Percentiles rank a stretch among this genome's conserved stretches.
Conservation (phyloP, 2,329 filamentous ascomycete species). For the Hypoxylon sp. region DNA sequence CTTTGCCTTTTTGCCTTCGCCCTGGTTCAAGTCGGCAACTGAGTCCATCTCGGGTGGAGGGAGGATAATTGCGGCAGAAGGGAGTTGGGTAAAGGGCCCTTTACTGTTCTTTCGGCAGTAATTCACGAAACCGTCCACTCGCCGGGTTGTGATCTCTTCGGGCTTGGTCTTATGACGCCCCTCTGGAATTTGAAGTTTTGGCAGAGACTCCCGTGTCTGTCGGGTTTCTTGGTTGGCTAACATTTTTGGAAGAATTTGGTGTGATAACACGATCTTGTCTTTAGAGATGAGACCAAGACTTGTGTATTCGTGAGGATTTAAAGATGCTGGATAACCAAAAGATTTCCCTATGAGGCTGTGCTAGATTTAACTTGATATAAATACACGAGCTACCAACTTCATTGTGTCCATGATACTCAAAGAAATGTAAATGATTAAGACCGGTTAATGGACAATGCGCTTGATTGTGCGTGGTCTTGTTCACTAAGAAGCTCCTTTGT, state of each 20-base stretch:
- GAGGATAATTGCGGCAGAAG: background rate
- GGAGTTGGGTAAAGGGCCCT: constrained; percentile 24
- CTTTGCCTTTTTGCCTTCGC: background rate
- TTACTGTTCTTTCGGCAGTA: constrained; percentile 26
- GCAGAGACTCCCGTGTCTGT: constrained; percentile 32
- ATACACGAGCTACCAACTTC: constrained; percentile 3
- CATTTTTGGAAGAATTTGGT: constrained; percentile 12
- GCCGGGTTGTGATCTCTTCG: constrained; percentile 37
- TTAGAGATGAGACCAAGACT: background rate
- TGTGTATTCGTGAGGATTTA: background rate
- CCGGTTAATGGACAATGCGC: background rate
- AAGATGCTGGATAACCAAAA: background rate
- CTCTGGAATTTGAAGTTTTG: constrained; percentile 24
- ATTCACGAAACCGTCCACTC: constrained; percentile 21
- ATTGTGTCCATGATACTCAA: constrained; percentile 12
- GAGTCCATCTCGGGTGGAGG: background rate
- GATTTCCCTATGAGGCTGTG: background rate
- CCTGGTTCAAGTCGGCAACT: background rate
- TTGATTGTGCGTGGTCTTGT: background rate
- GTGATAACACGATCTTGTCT: background rate
- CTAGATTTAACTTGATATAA: background rate
- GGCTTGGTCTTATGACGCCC: constrained; percentile 3
- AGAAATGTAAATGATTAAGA: background rate
- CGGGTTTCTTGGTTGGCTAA: constrained; percentile 11
- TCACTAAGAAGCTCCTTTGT: background rate